Percentiles rank a stretch among this genome's conserved stretches.
Evolutionary conservation across 805 yeast genomes (phyloP).

Genomic region (Yarrowia yakushimensis): DNA sequence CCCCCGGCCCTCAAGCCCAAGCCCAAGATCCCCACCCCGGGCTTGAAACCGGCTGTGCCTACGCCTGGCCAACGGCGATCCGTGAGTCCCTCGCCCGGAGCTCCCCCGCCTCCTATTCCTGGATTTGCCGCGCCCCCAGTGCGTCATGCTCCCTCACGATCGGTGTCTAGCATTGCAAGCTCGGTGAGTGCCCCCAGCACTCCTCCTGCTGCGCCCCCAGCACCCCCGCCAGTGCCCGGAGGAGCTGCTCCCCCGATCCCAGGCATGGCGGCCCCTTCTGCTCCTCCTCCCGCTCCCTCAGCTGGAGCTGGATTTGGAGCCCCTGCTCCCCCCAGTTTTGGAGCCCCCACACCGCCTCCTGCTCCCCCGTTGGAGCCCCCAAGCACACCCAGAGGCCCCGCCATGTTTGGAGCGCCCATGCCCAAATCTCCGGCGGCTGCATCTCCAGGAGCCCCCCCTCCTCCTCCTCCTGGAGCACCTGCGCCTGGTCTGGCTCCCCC

Average conservation of each 20-base stretch:
- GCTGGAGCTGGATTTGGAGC: conserved; percentile 26
- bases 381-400: conserved; percentile 18
- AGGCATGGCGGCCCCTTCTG: neutral
- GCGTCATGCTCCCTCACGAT: neutral
- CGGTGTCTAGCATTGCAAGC: conserved; percentile 12
- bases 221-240: conserved; percentile 16
- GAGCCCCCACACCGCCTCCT: conserved; percentile 26
- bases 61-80: conserved; percentile 12
- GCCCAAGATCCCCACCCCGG: conserved; percentile 24
- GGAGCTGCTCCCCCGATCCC: conserved; percentile 25
- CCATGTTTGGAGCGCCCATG: conserved; percentile 27
- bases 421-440: conserved; percentile 26
- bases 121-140: conserved; percentile 26
- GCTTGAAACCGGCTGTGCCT: conserved; percentile 9
- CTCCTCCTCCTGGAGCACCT: conserved; percentile 27
- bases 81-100: neutral
- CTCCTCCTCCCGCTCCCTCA: conserved; percentile 26
- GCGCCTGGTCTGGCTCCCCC: conserved; percentile 29
- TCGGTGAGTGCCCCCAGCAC: conserved; percentile 11
- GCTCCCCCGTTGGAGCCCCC: conserved; percentile 27
- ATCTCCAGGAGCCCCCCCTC: conserved; percentile 28
- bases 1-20: conserved; percentile 23
- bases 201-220: neutral
- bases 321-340: conserved; percentile 22
- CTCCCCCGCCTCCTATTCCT: conserved; percentile 27